Percentiles rank a stretch among this genome's conserved stretches.
Evolutionary conservation across 441 rosid species (phyloP).

Genomic region (Sinapis alba): DNA sequence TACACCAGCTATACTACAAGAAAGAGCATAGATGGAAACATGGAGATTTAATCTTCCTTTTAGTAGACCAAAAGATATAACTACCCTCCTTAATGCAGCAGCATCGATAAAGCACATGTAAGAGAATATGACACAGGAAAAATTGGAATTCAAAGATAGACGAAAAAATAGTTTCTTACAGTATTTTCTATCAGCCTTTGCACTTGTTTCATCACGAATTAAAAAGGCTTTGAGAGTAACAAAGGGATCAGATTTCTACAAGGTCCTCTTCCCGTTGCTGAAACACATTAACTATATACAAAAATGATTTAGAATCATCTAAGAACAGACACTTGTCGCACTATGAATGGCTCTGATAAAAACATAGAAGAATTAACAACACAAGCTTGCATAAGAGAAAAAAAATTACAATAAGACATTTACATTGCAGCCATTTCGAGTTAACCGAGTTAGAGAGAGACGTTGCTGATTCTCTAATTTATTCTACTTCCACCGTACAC

Average conservation of each 20-base stretch:
- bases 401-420: no score
- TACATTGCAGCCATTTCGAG: no score
- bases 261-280: neutral
- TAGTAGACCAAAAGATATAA: neutral
- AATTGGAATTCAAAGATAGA: no score
- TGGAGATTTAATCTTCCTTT: neutral
- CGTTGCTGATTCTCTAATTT: no score
- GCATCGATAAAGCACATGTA: no score
- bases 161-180: neutral
- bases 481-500: slow-evolving; percentile 21
- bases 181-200: slow-evolving; percentile 14
- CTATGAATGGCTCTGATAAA: neutral
- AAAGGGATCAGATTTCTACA: neutral
- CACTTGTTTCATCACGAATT: slow-evolving; percentile 7
- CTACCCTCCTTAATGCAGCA: neutral
- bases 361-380: no score
- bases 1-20: neutral
- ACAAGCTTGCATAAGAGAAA: no score
- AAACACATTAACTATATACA: neutral
- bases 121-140: no score
- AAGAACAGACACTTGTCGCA: neutral
- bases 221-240: neutral
- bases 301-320: neutral
- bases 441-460: no score
- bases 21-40: neutral